phyloP scores from a whole-genome alignment of 768 basidiomycete genomes.

The Kwoniella bestiolae region DNA sequence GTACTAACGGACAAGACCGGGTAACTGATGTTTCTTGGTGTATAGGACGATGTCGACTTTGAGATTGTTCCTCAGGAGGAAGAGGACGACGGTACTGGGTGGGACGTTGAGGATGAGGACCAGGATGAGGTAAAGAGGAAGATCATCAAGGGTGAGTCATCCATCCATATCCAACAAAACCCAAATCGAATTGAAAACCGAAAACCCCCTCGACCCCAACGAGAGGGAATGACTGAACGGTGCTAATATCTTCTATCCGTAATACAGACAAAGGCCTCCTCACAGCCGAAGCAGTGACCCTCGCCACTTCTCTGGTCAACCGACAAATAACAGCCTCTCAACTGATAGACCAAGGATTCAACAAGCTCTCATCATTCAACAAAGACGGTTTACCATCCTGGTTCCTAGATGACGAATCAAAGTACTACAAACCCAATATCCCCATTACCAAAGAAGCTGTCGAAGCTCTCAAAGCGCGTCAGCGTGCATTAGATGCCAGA shows the following conservation, averaged over 20 bases:
- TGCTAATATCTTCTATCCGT: background rate
- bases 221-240: too few species aligned
- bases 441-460: conserved; percentile 98
- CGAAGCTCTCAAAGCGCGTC: conserved; percentile 78
- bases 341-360: conserved; percentile 93
- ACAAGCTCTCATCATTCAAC: conserved; percentile 84
- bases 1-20: too few species aligned
- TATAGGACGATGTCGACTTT: conserved; percentile 62
- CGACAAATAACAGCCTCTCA: conserved; percentile 84
- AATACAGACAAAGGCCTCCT: conserved; percentile 73
- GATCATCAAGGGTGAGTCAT: conserved; percentile 68
- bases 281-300: conserved; percentile 85
- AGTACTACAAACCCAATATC: conserved; percentile 89
- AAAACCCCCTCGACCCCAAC: too few species aligned
- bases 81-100: conserved; percentile 68
- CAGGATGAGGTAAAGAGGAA: conserved; percentile 70
- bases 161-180: background rate
- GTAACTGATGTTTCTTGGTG: background rate
- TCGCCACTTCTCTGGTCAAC: conserved; percentile 90
- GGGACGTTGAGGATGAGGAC: conserved; percentile 80
- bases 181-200: too few species aligned
- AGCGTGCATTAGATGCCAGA: conserved; percentile 90
- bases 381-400: conserved; percentile 91
- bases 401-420: conserved; percentile 96
- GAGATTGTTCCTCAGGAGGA: conserved; percentile 72